A percentile compares a stretch with the other conserved stretches of the same genome.
Evolutionary conservation across 352 stramenopile species (phyloP).

Genomic region (Phytophthora podocarpi): DNA sequence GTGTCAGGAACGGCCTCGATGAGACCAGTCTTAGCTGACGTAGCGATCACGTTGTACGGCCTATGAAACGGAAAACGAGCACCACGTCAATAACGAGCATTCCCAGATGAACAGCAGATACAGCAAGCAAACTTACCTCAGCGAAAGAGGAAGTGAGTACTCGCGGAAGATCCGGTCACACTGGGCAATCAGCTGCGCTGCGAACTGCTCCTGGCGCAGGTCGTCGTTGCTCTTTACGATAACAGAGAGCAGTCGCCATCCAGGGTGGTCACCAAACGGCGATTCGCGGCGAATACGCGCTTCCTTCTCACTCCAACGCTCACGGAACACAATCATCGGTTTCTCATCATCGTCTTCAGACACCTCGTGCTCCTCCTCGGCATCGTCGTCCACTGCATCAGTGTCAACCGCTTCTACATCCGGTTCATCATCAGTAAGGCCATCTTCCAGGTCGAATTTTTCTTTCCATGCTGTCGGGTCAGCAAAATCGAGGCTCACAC

Average conservation of each 20-base stretch:
- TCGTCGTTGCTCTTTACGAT: constrained; percentile 99
- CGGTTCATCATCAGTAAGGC: constrained; percentile 54
- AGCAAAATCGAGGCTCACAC: constrained; percentile 75
- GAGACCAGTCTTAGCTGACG: constrained; percentile 92
- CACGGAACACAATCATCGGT: constrained; percentile 82
- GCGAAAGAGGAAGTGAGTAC: constrained; percentile 92
- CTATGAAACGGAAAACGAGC: constrained; percentile 31
- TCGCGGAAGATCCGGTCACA: constrained; percentile 96
- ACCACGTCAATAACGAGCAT: constrained; percentile 27
- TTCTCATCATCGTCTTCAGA: constrained; percentile 60
- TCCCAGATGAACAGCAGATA: constrained; percentile 38
- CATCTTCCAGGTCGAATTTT: constrained; percentile 79
- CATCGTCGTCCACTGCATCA: constrained; percentile 12
- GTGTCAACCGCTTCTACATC: constrained; percentile 37
- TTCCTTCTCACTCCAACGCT: constrained; percentile 81
- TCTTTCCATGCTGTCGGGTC: constrained; percentile 73
- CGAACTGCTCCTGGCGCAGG: constrained; percentile 97
- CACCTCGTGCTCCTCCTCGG: constrained; percentile 13
- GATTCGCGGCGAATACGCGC: constrained; percentile 67
- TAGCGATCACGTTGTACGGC: constrained; percentile 97
- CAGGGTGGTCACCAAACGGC: constrained; percentile 52
- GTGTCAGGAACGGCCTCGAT: constrained; percentile 97
- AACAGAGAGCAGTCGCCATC: constrained; percentile 82
- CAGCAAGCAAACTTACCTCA: constrained; percentile 55
- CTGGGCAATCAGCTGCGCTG: constrained; percentile 96